Percentiles rank a stretch among this genome's conserved stretches.
These are phyloP conservation scores for Massariosphaeria phaeospora DNA, from an alignment of 495 filamentous ascomycete species.

Conservation along the genomic window DNA sequence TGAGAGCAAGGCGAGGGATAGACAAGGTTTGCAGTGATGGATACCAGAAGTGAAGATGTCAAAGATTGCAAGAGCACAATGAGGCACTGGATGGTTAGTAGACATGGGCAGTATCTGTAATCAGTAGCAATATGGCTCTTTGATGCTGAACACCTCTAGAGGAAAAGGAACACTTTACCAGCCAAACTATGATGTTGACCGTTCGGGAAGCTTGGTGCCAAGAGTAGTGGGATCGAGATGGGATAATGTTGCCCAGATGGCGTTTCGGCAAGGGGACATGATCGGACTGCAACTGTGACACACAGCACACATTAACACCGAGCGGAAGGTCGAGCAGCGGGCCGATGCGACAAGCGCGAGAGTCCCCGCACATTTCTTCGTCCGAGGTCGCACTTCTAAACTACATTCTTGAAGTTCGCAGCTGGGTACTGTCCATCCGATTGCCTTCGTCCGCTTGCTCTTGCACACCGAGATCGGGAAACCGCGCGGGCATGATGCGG, in stretches of 20 bases:
- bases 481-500: constrained; percentile 69
- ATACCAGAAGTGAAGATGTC: not conserved
- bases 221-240: not conserved
- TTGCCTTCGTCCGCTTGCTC: constrained; percentile 82
- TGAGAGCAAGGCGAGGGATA: not conserved
- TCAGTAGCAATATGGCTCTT: no score
- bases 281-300: no score
- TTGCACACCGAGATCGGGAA: constrained; percentile 66
- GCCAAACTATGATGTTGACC: not conserved
- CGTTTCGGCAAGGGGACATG: not conserved
- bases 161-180: not conserved
- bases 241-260: not conserved
- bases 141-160: not conserved
- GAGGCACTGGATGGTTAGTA: no score
- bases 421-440: constrained; percentile 60
- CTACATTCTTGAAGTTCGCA: constrained; percentile 38
- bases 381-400: not conserved
- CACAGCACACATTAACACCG: not conserved
- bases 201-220: not conserved
- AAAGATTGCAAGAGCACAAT: no score
- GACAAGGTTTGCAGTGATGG: not conserved
- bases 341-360: not conserved
- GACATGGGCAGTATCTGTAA: no score
- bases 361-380: not conserved
- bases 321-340: not conserved